Percentiles rank a stretch among this genome's conserved stretches.
Evolutionary conservation across 2,329 filamentous ascomycete species (phyloP).

Genomic region (Fusarium falciforme): DNA sequence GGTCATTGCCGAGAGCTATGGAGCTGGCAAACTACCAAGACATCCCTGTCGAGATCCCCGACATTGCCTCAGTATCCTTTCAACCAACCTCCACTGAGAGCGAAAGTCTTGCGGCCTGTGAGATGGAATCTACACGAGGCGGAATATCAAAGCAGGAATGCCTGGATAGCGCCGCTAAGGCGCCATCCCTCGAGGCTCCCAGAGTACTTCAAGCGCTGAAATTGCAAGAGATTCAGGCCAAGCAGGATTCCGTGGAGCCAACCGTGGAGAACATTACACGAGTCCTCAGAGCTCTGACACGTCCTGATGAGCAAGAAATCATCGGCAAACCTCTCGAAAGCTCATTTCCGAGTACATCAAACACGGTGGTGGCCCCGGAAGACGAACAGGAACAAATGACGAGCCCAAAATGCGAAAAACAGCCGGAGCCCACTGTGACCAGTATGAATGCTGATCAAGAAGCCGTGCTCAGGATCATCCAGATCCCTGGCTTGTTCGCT

Average conservation of each 20-base stretch:
- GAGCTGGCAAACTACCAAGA: not conserved
- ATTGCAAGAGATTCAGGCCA: too few relatives aligned
- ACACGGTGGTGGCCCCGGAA: not conserved
- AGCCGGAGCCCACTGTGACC: too few relatives aligned
- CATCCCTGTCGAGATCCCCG: not conserved
- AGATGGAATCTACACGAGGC: not conserved
- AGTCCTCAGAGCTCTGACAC: not conserved
- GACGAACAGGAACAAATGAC: not conserved
- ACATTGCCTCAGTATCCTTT: not conserved
- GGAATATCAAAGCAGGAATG: too few relatives aligned
- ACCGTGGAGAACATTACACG: not conserved
- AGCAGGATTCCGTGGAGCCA: not conserved
- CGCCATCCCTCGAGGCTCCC: too few relatives aligned
- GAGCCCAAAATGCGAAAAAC: not conserved
- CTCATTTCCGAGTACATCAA: not conserved
- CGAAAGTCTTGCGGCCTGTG: not conserved
- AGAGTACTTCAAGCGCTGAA: too few relatives aligned
- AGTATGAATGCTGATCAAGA: not conserved
- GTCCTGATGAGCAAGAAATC: not conserved
- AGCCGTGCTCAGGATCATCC: not conserved
- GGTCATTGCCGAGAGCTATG: not conserved
- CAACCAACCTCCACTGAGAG: too few relatives aligned
- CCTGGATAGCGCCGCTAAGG: too few relatives aligned
- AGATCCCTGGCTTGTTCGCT: not conserved
- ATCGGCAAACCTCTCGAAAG: not conserved